These are phyloP conservation scores for Dothistroma pini DNA, from an alignment of 2,329 filamentous ascomycete genomes.

Conservation along the genomic window DNA sequence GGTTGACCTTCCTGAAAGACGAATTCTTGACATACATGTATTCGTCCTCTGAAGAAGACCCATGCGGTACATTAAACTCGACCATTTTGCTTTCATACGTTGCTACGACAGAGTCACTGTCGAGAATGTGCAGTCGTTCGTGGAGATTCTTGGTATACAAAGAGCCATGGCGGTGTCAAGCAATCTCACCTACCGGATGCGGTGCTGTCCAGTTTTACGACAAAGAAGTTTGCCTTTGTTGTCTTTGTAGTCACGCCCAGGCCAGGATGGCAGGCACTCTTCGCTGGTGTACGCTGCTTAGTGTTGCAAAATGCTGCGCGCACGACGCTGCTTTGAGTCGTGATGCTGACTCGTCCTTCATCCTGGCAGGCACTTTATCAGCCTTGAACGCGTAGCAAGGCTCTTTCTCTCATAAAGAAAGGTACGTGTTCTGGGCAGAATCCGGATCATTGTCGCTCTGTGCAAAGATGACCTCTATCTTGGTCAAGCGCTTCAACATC, in stretches of 20 bases:
- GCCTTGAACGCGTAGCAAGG: too few species aligned
- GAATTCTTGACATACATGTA: not conserved
- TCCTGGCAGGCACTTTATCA: too few species aligned
- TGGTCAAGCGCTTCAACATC: too few species aligned
- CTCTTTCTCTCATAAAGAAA: too few species aligned
- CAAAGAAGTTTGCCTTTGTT: not conserved
- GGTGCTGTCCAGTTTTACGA: not conserved
- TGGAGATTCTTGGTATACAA: not conserved
- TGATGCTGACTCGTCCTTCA: too few species aligned
- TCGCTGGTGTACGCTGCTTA: not conserved
- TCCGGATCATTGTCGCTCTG: too few species aligned
- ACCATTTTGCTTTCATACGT: not conserved
- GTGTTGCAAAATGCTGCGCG: too few species aligned
- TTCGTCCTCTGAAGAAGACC: not conserved
- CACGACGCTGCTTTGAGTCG: too few species aligned
- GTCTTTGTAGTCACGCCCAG: not conserved
- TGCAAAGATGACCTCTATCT: too few species aligned
- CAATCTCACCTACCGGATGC: conserved; percentile 2
- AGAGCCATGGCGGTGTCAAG: not conserved
- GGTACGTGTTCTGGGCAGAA: too few species aligned
- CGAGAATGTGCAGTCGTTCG: not conserved
- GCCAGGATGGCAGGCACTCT: not conserved
- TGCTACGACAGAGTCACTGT: not conserved
- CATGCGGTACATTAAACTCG: not conserved
- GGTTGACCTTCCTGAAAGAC: not conserved